A percentile compares a stretch with the other conserved stretches of the same genome.
Evolutionary conservation across 345 rosid genomes (phyloP).

Genomic region (Stellera chamaejasme): DNA sequence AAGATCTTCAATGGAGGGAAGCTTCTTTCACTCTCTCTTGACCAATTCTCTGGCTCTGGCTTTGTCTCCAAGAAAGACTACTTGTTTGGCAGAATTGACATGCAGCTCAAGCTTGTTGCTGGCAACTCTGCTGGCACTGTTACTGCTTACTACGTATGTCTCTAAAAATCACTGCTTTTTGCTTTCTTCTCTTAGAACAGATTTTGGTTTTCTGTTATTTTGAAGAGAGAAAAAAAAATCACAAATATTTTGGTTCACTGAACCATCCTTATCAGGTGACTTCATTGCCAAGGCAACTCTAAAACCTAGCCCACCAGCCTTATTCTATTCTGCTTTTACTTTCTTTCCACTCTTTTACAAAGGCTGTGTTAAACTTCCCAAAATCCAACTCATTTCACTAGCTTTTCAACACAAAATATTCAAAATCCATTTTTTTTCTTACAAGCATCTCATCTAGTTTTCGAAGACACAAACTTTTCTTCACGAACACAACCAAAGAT

Average conservation of each 20-base stretch:
- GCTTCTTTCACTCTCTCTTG: slow-evolving; percentile 44
- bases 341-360: no score
- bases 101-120: slow-evolving; percentile 63
- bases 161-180: background rate
- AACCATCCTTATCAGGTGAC: background rate
- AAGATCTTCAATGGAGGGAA: slow-evolving; percentile 44
- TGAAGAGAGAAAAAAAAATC: background rate
- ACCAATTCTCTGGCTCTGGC: slow-evolving; percentile 58
- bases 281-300: background rate
- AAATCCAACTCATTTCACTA: no score
- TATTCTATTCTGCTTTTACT: background rate
- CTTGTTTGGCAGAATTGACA: slow-evolving; percentile 47
- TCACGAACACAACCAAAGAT: no score
- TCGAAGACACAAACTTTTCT: background rate
- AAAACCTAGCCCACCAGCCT: background rate
- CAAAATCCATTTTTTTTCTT: background rate
- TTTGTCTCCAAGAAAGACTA: slow-evolving; percentile 50
- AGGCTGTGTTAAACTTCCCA: no score
- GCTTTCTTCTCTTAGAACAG: background rate
- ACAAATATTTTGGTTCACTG: background rate
- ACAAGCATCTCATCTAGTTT: background rate
- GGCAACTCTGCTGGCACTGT: slow-evolving; percentile 70
- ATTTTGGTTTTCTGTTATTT: background rate
- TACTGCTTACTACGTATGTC: slow-evolving; percentile 49
- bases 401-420: background rate